Base-by-base conservation (phyloP, 176 grass and related monocot genomes). In the Echinochloa phyllopogon region DNA sequence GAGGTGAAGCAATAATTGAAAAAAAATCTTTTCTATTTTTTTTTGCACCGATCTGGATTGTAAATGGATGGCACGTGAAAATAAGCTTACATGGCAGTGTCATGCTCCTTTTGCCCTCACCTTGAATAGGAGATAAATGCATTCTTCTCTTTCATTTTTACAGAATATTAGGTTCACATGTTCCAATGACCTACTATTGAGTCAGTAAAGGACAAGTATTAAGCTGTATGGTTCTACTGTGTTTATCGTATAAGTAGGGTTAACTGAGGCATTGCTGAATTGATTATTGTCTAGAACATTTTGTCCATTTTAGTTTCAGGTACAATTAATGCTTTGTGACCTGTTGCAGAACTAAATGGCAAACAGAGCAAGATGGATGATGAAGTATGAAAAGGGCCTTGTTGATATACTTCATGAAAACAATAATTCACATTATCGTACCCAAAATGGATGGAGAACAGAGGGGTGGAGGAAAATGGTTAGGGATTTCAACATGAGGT, bases 391-490 rank as follows among this genome's bases (percentile, higher is more conserved):
- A 51, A 90, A 86, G 57, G 83, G 88, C 33, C 88, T 86, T 41
- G 74, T 90, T 57, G 88, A 90, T 65, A 61, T 86, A 77, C 79
- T 90, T 72, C 73, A 78, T 3, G 88, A 90, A 73, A 86, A 90
- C 47, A 90, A 90, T 73, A 29, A 13, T 66, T 39, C 79, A 5
- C 78, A 78, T 42, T 90, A 90, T 53, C 79, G 84, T 47, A 90
- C 84, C 24, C 84, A 36, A 72, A 82, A 77, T 65, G 88, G 88
- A 42, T 90, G 88, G 88, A 86, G 74, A 86, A 50, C 65, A 20
- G 79, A 90, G 15, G 84, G 79, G 33, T 90, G 88, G 88, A 90
- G 40, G 27, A 86, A 86, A 86, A 90, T 83, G 49, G 84, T 86
- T 47, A 78, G 5, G 6, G 83, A 86, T 16, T 90, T 90, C 73